phyloP scores from a whole-genome alignment of 2,329 filamentous ascomycete species.

The Parastagonospora avenae region DNA sequence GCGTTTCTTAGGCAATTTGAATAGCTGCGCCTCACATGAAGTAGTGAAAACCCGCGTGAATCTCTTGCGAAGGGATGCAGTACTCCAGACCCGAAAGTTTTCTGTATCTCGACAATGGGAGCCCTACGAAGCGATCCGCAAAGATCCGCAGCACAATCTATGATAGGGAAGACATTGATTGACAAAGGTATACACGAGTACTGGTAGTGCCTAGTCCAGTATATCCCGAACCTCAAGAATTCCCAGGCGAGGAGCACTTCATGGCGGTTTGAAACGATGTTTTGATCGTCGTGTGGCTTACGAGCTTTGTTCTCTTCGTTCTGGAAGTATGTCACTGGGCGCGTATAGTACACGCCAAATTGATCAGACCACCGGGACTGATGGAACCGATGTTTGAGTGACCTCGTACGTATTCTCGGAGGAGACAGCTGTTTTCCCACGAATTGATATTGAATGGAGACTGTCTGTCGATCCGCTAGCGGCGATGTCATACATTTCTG shows the following conservation, averaged over 20 bases:
- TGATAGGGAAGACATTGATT: slow-evolving; percentile 11
- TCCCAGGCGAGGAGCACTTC: neutral
- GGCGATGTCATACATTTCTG: too few species aligned
- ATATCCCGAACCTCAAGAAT: slow-evolving; percentile 5
- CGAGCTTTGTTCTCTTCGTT: neutral
- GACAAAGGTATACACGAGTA: slow-evolving; percentile 10
- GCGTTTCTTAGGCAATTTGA: neutral
- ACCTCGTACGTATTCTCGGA: too few species aligned
- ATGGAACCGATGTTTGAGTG: too few species aligned
- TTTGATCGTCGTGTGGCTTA: neutral
- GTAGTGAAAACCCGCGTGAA: neutral
- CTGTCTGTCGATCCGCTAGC: too few species aligned
- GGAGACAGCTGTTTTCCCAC: too few species aligned
- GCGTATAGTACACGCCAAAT: too few species aligned
- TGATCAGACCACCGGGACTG: too few species aligned
- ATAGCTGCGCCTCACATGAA: slow-evolving; percentile 10
- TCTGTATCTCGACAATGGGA: slow-evolving; percentile 6
- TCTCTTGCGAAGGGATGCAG: slow-evolving; percentile 15
- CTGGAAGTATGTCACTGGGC: too few species aligned
- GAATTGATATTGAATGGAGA: too few species aligned
- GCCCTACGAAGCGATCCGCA: neutral
- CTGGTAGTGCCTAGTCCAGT: slow-evolving; percentile 1
- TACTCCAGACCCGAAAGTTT: slow-evolving; percentile 2
- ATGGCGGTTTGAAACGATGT: neutral
- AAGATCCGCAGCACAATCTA: neutral